Evolutionary conservation across 139 green algal species (phyloP).

Genomic region (Closterium sp.): DNA sequence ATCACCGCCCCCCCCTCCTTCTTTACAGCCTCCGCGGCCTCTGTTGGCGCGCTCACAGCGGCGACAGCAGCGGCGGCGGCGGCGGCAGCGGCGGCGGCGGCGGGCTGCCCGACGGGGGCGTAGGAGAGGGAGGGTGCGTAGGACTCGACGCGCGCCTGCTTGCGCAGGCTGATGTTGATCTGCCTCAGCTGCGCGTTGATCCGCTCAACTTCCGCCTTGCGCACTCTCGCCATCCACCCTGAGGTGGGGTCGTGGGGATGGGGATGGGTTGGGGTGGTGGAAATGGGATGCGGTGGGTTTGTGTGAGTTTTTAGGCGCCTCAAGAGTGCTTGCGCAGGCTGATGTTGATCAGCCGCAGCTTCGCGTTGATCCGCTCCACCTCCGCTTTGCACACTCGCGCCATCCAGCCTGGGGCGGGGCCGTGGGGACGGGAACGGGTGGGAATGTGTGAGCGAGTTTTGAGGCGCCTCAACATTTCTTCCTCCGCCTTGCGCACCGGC

Average conservation of each 20-base stretch:
- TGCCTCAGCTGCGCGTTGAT: constrained; percentile 50
- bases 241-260: background rate
- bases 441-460: too few species aligned
- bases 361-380: constrained; percentile 43
- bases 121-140: constrained; percentile 47
- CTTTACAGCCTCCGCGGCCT: background rate
- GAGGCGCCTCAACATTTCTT: constrained; percentile 18
- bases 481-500: constrained; percentile 39
- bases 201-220: constrained; percentile 47
- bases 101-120: constrained; percentile 25
- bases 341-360: constrained; percentile 53
- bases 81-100: background rate
- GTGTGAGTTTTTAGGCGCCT: too few species aligned
- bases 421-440: too few species aligned
- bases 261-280: background rate
- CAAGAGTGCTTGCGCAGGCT: constrained; percentile 23
- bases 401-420: constrained; percentile 9
- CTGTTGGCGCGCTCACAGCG: background rate
- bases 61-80: background rate
- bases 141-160: constrained; percentile 41
- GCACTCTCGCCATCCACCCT: constrained; percentile 28
- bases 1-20: background rate
- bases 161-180: constrained; percentile 49
- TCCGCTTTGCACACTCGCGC: constrained; percentile 45
- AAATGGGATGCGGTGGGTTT: too few species aligned